A percentile compares a stretch with the other conserved stretches of the same genome.
These are phyloP conservation scores for Trichoderma asperellum DNA, from an alignment of 2,329 filamentous ascomycete genomes.

Conservation along the genomic window DNA sequence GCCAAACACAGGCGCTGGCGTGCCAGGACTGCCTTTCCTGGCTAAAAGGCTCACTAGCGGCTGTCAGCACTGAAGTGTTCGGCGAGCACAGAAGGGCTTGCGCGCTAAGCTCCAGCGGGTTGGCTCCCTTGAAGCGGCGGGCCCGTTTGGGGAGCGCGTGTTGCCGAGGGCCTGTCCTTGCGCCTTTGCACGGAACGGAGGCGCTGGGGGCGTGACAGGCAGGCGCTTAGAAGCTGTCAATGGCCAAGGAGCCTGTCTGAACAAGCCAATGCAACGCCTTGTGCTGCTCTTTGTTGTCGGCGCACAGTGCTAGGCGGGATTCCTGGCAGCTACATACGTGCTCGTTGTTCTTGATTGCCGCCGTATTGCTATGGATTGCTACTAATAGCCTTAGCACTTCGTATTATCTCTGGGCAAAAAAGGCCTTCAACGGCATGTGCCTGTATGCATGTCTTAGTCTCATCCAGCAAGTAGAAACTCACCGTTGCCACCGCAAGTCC, in stretches of 20 bases:
- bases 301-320: too few species aligned
- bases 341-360: background rate
- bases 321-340: background rate
- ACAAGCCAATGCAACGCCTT: too few species aligned
- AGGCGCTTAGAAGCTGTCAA: slow-evolving; percentile 2
- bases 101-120: slow-evolving; percentile 27
- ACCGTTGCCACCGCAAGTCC: slow-evolving; percentile 5
- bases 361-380: background rate
- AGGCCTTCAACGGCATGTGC: slow-evolving; percentile 8
- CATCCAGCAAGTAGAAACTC: background rate
- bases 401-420: background rate
- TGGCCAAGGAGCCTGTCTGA: background rate
- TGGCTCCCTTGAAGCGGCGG: slow-evolving; percentile 4
- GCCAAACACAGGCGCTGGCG: background rate
- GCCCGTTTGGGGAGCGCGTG: background rate
- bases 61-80: slow-evolving; percentile 9
- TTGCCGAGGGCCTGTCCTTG: slow-evolving; percentile 12
- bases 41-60: slow-evolving; percentile 23
- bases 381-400: background rate
- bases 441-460: slow-evolving; percentile 21
- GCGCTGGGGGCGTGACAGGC: slow-evolving; percentile 17
- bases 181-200: background rate
- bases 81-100: slow-evolving; percentile 16
- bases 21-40: slow-evolving; percentile 20
- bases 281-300: background rate